phyloP scores from a whole-genome alignment of 192 early-diverging fungal species.

The Chytriomyces hyalinus region DNA sequence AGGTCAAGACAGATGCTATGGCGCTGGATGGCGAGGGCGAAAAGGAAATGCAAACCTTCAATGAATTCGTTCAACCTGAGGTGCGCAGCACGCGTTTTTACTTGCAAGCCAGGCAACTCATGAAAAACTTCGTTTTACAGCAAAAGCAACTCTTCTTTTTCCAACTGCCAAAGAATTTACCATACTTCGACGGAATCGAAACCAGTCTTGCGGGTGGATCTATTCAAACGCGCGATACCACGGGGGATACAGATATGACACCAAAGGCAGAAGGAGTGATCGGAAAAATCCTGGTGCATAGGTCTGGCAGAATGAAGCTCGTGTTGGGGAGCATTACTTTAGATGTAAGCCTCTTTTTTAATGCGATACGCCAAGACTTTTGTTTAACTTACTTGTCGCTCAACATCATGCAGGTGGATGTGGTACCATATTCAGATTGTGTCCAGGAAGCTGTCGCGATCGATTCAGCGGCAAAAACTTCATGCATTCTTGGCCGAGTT shows the following conservation, averaged over 20 bases:
- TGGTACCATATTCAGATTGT: constrained; percentile 21
- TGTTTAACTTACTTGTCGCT: neutral
- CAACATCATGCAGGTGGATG: constrained; percentile 10
- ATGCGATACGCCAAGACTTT: too few relatives aligned
- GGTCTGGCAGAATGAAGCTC: constrained; percentile 24
- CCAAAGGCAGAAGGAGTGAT: constrained; percentile 20
- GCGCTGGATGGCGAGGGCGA: neutral
- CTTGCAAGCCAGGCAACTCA: neutral
- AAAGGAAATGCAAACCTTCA: constrained; percentile 18
- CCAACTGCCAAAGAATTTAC: constrained; percentile 23
- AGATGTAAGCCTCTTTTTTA: neutral
- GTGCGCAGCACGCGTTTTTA: neutral
- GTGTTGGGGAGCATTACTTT: constrained; percentile 23
- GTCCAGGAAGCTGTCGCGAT: constrained; percentile 21
- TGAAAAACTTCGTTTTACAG: neutral
- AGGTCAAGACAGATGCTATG: constrained; percentile 12
- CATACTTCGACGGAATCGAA: constrained; percentile 23
- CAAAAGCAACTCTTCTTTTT: constrained; percentile 35
- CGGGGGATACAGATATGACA: neutral
- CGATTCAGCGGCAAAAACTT: constrained; percentile 14
- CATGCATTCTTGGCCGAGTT: constrained; percentile 14
- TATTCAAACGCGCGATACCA: neutral
- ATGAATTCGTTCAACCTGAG: constrained; percentile 29
- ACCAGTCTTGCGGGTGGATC: neutral
- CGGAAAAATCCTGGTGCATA: constrained; percentile 22